phyloP scores from a whole-genome alignment of 306 rosid species.

The Abrus precatorius region DNA sequence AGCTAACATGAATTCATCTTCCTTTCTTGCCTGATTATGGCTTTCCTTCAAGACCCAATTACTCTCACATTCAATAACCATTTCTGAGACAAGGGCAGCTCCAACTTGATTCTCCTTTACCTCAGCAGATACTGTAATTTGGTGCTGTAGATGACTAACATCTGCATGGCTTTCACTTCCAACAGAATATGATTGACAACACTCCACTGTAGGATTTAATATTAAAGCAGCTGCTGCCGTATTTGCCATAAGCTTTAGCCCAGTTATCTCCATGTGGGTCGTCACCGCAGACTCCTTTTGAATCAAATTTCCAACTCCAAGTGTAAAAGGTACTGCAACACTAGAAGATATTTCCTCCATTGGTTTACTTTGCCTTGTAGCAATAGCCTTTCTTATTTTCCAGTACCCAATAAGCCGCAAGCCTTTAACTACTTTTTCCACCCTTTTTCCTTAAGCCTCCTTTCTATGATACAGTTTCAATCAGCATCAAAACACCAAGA shows the following conservation, averaged over 20 bases:
- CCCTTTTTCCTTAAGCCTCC: slow-evolving; percentile 49
- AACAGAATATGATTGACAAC: slow-evolving; percentile 54
- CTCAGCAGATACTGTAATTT: slow-evolving; percentile 51
- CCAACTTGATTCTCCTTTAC: slow-evolving; percentile 57
- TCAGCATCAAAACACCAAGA: slow-evolving; percentile 49
- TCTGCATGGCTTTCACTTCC: slow-evolving; percentile 51
- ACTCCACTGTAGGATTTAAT: slow-evolving; percentile 52
- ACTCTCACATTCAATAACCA: slow-evolving; percentile 52
- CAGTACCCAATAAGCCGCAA: slow-evolving; percentile 44
- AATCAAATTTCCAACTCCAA: slow-evolving; percentile 68
- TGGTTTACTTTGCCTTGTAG: slow-evolving; percentile 51
- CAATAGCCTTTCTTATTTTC: slow-evolving; percentile 48
- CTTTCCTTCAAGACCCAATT: slow-evolving; percentile 54
- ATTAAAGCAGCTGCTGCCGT: slow-evolving; percentile 66
- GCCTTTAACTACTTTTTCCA: slow-evolving; percentile 39
- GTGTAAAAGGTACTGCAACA: slow-evolving; percentile 74
- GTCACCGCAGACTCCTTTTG: slow-evolving; percentile 69
- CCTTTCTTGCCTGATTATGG: slow-evolving; percentile 37
- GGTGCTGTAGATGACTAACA: slow-evolving; percentile 45
- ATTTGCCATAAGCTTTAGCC: slow-evolving; percentile 72
- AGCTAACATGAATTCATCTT: slow-evolving; percentile 51
- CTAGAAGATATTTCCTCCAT: slow-evolving; percentile 76
- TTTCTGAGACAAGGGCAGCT: slow-evolving; percentile 50
- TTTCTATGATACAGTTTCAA: slow-evolving; percentile 48
- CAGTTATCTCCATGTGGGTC: slow-evolving; percentile 70